These are phyloP conservation scores for Cadophora sp. DNA, from an alignment of 2,329 filamentous ascomycete genomes.

Conservation along the genomic window DNA sequence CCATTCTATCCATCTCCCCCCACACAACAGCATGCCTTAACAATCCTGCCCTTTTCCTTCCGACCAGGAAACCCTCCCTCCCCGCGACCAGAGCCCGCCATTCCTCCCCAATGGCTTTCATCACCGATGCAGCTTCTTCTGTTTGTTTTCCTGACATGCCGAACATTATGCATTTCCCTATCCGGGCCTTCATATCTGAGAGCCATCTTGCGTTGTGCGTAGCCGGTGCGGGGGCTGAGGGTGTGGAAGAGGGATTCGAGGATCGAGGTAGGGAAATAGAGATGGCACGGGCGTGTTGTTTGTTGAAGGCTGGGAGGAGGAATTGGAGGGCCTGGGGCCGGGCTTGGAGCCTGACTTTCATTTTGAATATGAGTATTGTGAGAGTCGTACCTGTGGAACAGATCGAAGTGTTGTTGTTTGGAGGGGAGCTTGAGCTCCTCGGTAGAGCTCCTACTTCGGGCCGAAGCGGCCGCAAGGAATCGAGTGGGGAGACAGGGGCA, in stretches of 20 bases:
- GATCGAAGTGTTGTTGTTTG: neutral
- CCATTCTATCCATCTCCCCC: constrained; percentile 82
- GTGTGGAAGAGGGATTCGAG: constrained; percentile 11
- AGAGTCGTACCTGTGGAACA: neutral
- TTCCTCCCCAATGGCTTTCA: constrained; percentile 64
- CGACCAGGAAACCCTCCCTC: constrained; percentile 77
- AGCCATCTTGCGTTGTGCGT: constrained; percentile 62
- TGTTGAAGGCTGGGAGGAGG: constrained; percentile 3
- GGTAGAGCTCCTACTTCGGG: constrained; percentile 20
- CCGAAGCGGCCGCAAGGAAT: constrained; percentile 28
- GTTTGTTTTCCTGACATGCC: constrained; percentile 68
- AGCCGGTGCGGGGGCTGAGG: constrained; percentile 29
- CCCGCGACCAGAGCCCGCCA: constrained; percentile 78
- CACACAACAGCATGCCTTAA: constrained; percentile 74
- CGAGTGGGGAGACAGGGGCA: neutral
- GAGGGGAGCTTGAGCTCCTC: constrained; percentile 19
- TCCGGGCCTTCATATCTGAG: constrained; percentile 66
- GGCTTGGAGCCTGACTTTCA: constrained; percentile 27
- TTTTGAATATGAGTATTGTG: constrained; percentile 10
- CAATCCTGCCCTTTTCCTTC: constrained; percentile 65
- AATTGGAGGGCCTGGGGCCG: neutral
- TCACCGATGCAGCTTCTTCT: constrained; percentile 62
- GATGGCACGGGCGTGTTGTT: neutral
- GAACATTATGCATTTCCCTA: constrained; percentile 79
- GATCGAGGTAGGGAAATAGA: constrained; percentile 1